Conservation (phyloP, 805 yeast genomes). For the Saturnispora silvae region DNA sequence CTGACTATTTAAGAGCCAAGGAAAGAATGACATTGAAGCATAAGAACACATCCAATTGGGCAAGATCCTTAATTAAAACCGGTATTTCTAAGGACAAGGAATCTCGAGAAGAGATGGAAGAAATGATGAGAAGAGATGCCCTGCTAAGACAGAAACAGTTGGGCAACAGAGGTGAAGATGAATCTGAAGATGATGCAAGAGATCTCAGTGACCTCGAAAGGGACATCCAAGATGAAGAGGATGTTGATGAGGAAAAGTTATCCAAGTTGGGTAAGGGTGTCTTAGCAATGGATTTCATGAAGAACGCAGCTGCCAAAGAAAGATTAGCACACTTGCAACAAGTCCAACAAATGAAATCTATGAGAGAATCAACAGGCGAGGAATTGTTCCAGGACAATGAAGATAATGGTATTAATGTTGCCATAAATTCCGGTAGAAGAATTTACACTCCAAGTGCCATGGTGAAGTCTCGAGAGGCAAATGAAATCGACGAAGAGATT, state of each 20-base stretch:
- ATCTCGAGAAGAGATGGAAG: constrained; percentile 84
- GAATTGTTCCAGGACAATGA: constrained; percentile 27
- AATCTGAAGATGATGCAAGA: constrained; percentile 32
- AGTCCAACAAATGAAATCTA: constrained; percentile 38
- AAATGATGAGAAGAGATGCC: constrained; percentile 85
- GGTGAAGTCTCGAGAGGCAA: constrained; percentile 27
- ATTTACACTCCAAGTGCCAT: constrained; percentile 58
- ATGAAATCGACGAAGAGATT: constrained; percentile 28
- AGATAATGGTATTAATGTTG: constrained; percentile 35
- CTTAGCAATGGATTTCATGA: constrained; percentile 92
- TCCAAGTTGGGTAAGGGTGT: constrained; percentile 74
- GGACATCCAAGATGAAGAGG: constrained; percentile 33
- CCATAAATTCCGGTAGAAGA: constrained; percentile 68
- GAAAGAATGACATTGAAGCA: constrained; percentile 92
- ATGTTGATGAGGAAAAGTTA: constrained; percentile 27
- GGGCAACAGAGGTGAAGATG: constrained; percentile 28
- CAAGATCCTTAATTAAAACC: constrained; percentile 75
- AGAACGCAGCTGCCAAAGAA: constrained; percentile 68
- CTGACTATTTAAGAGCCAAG: constrained; percentile 66
- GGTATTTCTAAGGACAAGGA: constrained; percentile 83
- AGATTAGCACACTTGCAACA: constrained; percentile 47
- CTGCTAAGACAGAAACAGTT: constrained; percentile 59
- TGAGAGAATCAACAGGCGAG: constrained; percentile 34
- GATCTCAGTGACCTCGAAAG: constrained; percentile 43
- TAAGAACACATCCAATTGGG: constrained; percentile 84